Percentiles rank a stretch among this genome's conserved stretches.
These are phyloP conservation scores for Fimicolochytrium jonesii DNA, from an alignment of 192 early-diverging fungal genomes.

Conservation along the genomic window DNA sequence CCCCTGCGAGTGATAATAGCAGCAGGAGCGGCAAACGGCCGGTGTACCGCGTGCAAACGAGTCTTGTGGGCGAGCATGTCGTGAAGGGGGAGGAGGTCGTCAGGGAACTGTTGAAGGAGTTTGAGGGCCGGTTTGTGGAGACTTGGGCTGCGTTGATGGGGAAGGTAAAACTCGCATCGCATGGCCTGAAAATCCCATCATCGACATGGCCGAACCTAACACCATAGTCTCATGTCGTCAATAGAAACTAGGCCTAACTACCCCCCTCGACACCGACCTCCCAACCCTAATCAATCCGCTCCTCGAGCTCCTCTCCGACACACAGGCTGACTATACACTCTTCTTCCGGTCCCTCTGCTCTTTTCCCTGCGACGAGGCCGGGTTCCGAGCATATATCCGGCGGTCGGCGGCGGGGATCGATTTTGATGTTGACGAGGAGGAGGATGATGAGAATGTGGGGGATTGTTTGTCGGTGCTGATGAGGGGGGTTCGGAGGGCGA, in stretches of 20 bases:
- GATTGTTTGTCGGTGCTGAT: no score
- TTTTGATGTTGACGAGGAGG: background rate
- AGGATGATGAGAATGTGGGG: background rate
- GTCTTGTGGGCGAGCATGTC: background rate
- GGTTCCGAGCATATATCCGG: constrained; percentile 20
- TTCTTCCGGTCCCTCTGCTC: constrained; percentile 65
- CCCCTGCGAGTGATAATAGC: constrained; percentile 24
- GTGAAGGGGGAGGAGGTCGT: constrained; percentile 29
- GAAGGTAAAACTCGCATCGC: background rate
- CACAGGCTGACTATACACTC: constrained; percentile 66
- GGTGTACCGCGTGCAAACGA: background rate
- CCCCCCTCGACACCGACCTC: constrained; percentile 37
- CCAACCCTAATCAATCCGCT: constrained; percentile 58
- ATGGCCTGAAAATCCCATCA: no score
- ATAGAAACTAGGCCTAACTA: constrained; percentile 34
- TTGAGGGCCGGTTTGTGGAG: constrained; percentile 42
- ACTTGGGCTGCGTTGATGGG: constrained; percentile 56
- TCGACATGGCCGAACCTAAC: no score
- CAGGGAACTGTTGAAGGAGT: constrained; percentile 50
- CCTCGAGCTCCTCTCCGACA: constrained; percentile 59
- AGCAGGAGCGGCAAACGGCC: constrained; percentile 18
- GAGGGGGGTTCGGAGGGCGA: no score
- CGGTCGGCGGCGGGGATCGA: background rate
- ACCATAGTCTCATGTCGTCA: no score
- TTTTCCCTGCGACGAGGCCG: constrained; percentile 38